Evolutionary conservation across 2,329 filamentous ascomycete genomes (phyloP), one percentile per base, ranked within the genome.

Genomic region (Cercospora sp.): DNA sequence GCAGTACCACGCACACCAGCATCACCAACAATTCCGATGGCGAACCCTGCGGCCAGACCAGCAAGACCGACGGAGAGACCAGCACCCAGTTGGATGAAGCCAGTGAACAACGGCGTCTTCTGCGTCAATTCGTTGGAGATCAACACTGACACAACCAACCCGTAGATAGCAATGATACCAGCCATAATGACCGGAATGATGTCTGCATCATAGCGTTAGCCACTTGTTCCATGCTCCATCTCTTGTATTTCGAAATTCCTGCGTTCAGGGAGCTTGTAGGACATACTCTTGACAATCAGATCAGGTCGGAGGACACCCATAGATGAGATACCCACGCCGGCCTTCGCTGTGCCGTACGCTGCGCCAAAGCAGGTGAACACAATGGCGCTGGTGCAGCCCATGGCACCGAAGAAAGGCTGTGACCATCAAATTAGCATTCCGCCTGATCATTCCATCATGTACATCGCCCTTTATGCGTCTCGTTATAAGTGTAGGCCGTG

Each of bases 141-240:
- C 74, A 85, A 76, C 76, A 85, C 83, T 55, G 83, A 84, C 63
- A 85, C 83, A 78, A 85, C 83, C 64, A 85, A 80, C 74, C 83
- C 83, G 80, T 85, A 99, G 83, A 99, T 98, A 91, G 93, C 95
- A 84, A 99, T 98, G 84, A 99, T 99, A 98, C 95, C 95, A 87
- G 95, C 95, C 95, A 99, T 99, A 90, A 99, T 97, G 84, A 98
- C 95, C 81, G 95, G 95, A 73, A 98, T 94, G 82, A 98, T 97
- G 88, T 97, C 94, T 98, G 75, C 9, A 3, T 20, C 33, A 26
- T 30, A 26, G 23, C 33, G 60, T 74, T 66, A 75, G 71, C 45
- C 30, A n/a, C n/a, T 7, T 64, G 40, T 40, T 55, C 63, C 45
- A 57, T 28, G 48, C 23, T 26, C 13, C 23, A 53, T 4, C 48